Base-by-base conservation (phyloP, 1,284 basidiomycete genomes). In the Hortiboletus rubellus region DNA sequence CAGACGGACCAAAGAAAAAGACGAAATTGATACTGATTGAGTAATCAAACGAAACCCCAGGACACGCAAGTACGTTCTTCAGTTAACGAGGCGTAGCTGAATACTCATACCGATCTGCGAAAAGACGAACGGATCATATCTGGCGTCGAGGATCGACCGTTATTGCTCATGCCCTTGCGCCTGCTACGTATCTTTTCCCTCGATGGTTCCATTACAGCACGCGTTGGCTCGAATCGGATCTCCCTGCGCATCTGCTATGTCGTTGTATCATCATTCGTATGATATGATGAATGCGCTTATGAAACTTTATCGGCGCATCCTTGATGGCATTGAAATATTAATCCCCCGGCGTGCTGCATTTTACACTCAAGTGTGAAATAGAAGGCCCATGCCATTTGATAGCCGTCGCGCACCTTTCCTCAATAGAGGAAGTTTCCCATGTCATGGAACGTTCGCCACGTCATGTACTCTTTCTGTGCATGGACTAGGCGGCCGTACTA, bases 321-420 rank as follows among this genome's bases (percentile, higher is more conserved):
- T 66, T 69, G 68, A 71, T 71, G 61, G 64, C 52, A 64, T 68
- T 68, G 63, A 69, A 59, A 61, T 52, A 64, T 68, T 68, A 61
- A 71, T 71, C 53, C 52, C 62, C 57, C 61, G 57, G 60, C 46
- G 48, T 66, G 63, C 67, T 62, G 46, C 57, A 31, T 59, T 57
- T 55, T 60, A 54, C 51, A 54, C 40, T 58, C 55, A 50, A 60
- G 55, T 64, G 66, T 66, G 66, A 66, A 55, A 60, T 58, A 55
- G 52, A 63, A 69, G 65, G 63, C 66, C 40, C 24, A 58, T 69
- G 48, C 60, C 18, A 51, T 68, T 61, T 66, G 60, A 67, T 63
- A 59, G 57, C 65, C 63, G 65, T 58, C 22, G 11, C 44, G 38
- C 56, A 57, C 52, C 41, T 55, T 38, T 61, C 68, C 65, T 64